Evolutionary conservation across 768 basidiomycete genomes (phyloP).

Genomic region (Amanita pseudoporphyria): DNA sequence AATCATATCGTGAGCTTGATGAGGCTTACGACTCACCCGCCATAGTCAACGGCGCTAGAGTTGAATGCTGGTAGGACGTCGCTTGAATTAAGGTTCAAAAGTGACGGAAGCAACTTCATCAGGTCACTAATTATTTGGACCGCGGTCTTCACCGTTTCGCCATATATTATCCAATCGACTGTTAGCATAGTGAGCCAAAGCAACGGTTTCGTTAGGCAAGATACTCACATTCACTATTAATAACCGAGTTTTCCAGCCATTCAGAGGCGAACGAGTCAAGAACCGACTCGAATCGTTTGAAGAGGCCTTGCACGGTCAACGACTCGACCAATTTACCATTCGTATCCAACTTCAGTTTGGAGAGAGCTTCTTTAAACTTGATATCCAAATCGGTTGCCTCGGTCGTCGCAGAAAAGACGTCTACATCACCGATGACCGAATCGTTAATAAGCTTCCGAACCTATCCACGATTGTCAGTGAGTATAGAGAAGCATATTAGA

Average conservation of each 20-base stretch:
- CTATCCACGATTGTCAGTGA: conserved; percentile 22
- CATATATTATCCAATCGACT: conserved; percentile 54
- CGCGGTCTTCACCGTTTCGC: conserved; percentile 30
- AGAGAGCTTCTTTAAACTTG: conserved; percentile 7
- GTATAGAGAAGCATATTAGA: background rate
- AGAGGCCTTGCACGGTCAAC: conserved; percentile 30
- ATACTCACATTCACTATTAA: conserved; percentile 37
- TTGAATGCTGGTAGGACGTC: conserved; percentile 28
- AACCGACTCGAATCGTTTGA: conserved; percentile 30
- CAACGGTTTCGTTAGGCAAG: background rate
- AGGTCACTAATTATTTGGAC: conserved; percentile 31
- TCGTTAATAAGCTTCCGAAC: conserved; percentile 38
- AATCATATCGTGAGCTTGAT: background rate
- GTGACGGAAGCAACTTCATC: conserved; percentile 16
- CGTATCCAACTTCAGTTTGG: conserved; percentile 2
- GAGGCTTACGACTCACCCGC: conserved; percentile 23
- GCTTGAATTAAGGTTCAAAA: conserved; percentile 19
- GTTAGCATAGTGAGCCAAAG: background rate
- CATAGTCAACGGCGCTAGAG: conserved; percentile 22
- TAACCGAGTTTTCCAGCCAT: conserved; percentile 34
- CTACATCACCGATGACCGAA: conserved; percentile 28
- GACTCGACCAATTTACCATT: conserved; percentile 9
- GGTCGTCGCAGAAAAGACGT: conserved; percentile 42
- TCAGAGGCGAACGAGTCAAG: conserved; percentile 32
- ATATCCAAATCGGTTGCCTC: conserved; percentile 7